Percentiles rank a stretch among this genome's conserved stretches.
Conservation (phyloP, 2,329 filamentous ascomycete species). For the Fusarium oxysporum region DNA sequence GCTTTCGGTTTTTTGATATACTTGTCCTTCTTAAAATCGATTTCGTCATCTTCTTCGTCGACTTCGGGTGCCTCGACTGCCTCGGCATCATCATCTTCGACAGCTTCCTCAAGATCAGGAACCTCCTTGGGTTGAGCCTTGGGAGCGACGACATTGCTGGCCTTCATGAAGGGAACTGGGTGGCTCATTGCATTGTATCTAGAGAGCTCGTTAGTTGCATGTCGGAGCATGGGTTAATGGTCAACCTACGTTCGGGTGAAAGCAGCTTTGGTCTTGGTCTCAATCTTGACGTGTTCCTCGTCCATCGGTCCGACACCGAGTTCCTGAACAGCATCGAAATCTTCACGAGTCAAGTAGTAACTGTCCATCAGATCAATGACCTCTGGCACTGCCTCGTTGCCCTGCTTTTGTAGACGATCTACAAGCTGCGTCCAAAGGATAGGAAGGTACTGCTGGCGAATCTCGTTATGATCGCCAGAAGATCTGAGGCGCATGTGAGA, state of each 20-base stretch:
- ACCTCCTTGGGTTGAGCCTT: conserved; percentile 79
- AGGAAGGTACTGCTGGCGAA: conserved; percentile 94
- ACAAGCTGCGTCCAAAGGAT: conserved; percentile 86
- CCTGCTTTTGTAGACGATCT: conserved; percentile 78
- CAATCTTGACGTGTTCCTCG: conserved; percentile 79
- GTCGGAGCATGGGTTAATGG: not conserved
- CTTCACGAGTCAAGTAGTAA: conserved; percentile 94
- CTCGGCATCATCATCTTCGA: conserved; percentile 88
- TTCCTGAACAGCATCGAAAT: conserved; percentile 93
- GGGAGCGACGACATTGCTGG: conserved; percentile 78
- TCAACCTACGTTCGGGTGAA: conserved; percentile 86
- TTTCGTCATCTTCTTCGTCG: conserved; percentile 76
- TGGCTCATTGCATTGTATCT: conserved; percentile 90
- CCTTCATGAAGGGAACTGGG: conserved; percentile 96
- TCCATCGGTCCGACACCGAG: conserved; percentile 88
- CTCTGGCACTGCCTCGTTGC: conserved; percentile 82
- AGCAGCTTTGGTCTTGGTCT: conserved; percentile 84
- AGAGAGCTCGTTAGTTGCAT: conserved; percentile 27
- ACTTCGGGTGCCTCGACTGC: conserved; percentile 67
- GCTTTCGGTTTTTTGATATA: conserved; percentile 93
- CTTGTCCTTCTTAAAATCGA: conserved; percentile 94
- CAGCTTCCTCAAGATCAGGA: conserved; percentile 94
- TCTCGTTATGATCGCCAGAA: conserved; percentile 91
- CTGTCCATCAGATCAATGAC: conserved; percentile 97
- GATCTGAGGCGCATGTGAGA: conserved; percentile 94